These are phyloP conservation scores for Backusella liffmaniae DNA, from an alignment of 192 early-diverging fungal species.

Conservation along the genomic window DNA sequence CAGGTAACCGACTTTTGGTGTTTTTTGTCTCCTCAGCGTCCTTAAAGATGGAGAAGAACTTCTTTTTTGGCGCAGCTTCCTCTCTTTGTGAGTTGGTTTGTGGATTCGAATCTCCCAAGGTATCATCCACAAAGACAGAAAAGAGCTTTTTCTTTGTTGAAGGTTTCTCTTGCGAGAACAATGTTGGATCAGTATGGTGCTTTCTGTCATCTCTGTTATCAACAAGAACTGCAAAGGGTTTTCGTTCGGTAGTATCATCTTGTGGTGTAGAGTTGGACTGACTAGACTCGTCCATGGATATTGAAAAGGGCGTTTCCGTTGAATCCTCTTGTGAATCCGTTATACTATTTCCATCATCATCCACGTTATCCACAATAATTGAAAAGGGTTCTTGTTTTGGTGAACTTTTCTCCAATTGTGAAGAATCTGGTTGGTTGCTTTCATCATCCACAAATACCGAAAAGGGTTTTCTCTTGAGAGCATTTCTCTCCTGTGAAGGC, in stretches of 20 bases:
- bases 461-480: not conserved
- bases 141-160: not conserved
- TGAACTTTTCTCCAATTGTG: not conserved
- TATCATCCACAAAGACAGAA: not conserved
- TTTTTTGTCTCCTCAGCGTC: too few relatives aligned
- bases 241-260: not conserved
- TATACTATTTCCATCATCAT: too few relatives aligned
- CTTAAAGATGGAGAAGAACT: too few relatives aligned
- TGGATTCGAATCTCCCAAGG: not conserved
- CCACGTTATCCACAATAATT: too few relatives aligned
- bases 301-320: too few relatives aligned
- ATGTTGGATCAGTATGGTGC: not conserved
- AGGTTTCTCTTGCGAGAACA: not conserved
- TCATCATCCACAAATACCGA: not conserved
- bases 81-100: not conserved
- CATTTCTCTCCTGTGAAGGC: not conserved
- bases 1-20: not conserved
- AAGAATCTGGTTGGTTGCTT: not conserved
- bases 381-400: too few relatives aligned
- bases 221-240: not conserved
- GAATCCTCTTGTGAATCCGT: too few relatives aligned
- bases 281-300: too few relatives aligned
- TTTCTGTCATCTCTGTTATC: not conserved
- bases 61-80: not conserved
- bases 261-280: not conserved